A percentile compares a stretch with the other conserved stretches of the same genome.
phyloP scores from a whole-genome alignment of 2,329 filamentous ascomycete genomes.

The Dothideomycetes sp. region DNA sequence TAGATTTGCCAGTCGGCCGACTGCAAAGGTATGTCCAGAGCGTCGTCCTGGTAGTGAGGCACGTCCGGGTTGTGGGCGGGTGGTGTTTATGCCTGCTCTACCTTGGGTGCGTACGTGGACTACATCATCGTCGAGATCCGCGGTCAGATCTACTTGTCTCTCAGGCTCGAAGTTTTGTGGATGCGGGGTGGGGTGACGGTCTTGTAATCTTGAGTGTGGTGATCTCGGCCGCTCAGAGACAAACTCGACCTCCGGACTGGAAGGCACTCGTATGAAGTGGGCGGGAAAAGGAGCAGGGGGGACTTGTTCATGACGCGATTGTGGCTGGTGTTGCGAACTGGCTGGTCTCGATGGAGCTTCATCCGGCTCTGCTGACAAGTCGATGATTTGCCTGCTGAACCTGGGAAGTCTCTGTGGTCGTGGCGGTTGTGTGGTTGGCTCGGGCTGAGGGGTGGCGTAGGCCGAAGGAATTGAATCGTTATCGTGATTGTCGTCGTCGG shows the following conservation, averaged over 20 bases:
- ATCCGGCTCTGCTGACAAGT: conserved; percentile 19
- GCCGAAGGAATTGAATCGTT: conserved; percentile 11
- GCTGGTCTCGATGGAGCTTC: conserved; percentile 9
- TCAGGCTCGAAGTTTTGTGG: conserved; percentile 14
- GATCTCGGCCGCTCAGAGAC: conserved; percentile 17
- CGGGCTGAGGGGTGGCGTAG: conserved; percentile 5
- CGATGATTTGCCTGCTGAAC: conserved; percentile 32
- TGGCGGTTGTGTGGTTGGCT: conserved; percentile 11
- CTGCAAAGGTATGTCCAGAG: neutral
- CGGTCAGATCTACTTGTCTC: conserved; percentile 23
- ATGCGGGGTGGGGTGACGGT: conserved; percentile 7
- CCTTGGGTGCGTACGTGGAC: conserved; percentile 11
- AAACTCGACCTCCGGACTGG: conserved; percentile 38
- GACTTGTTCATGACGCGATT: too few species aligned
- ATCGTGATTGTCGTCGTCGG: too few species aligned
- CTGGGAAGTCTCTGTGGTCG: conserved; percentile 28
- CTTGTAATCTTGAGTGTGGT: conserved; percentile 1
- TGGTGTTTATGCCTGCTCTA: neutral
- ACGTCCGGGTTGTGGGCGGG: neutral
- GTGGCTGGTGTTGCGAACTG: too few species aligned
- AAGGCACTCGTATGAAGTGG: conserved; percentile 11
- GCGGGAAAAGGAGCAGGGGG: too few species aligned
- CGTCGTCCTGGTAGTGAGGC: neutral
- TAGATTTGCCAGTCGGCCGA: neutral
- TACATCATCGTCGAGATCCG: conserved; percentile 21